Percentiles rank a stretch among this genome's conserved stretches.
phyloP scores from a whole-genome alignment of 805 yeast genomes.

The Starmera amethionina region DNA sequence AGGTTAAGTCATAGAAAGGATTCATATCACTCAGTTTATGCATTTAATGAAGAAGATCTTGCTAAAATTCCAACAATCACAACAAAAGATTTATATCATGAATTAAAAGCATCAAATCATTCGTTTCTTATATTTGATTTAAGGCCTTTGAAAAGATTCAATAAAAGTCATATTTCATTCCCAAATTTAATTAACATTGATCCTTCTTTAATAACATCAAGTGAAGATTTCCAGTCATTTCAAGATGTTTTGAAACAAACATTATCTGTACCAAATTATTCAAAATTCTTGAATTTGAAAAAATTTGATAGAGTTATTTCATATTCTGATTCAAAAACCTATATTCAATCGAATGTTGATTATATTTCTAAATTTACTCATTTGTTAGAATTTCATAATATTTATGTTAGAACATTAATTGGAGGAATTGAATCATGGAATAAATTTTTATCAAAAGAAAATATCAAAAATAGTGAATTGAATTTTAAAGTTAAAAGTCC shows the following conservation, averaged over 20 bases:
- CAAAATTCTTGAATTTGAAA: conserved; percentile 20
- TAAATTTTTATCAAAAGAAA: conserved; percentile 20
- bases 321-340: conserved; percentile 28
- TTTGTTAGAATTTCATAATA: conserved; percentile 5
- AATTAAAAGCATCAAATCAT: conserved; percentile 30
- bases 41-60: conserved; percentile 19
- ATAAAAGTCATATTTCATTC: conserved; percentile 26
- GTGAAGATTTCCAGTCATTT: conserved; percentile 20
- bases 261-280: conserved; percentile 2
- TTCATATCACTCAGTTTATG: conserved; percentile 31
- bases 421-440: conserved; percentile 41
- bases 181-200: conserved; percentile 30
- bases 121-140: conserved; percentile 32
- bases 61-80: conserved; percentile 39
- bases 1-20: conserved; percentile 24
- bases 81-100: conserved; percentile 28
- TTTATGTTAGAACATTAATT: conserved; percentile 20
- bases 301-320: conserved; percentile 27
- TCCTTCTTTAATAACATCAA: conserved; percentile 27
- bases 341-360: conserved; percentile 21
- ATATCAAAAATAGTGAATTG: conserved; percentile 11
- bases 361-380: conserved; percentile 22
- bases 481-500: conserved; percentile 16
- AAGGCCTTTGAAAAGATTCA: conserved; percentile 23
- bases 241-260: conserved; percentile 8